A percentile compares a stretch with the other conserved stretches of the same genome.
phyloP scores from a whole-genome alignment of 2,329 filamentous ascomycete genomes.

The Colletotrichum sidae region DNA sequence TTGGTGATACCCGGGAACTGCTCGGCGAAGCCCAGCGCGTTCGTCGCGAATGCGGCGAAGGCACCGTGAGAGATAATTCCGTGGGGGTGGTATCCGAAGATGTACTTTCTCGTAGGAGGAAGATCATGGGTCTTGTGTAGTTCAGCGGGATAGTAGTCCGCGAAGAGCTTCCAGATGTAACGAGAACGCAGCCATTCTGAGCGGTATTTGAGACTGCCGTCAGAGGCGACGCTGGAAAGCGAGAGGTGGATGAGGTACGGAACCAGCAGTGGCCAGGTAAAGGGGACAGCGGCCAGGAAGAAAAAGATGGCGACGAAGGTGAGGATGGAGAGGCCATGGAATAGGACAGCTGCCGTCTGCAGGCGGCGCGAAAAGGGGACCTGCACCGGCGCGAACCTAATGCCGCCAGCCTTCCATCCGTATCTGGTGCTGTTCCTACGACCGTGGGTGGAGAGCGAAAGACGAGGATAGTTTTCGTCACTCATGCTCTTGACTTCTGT shows the following conservation, averaged over 20 bases:
- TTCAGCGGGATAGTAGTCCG: slow-evolving; percentile 89
- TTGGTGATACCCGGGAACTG: slow-evolving; percentile 97
- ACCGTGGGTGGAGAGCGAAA: slow-evolving; percentile 18
- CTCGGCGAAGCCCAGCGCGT: slow-evolving; percentile 86
- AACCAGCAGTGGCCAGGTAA: slow-evolving; percentile 85
- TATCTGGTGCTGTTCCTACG: slow-evolving; percentile 41
- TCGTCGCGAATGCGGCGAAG: slow-evolving; percentile 90
- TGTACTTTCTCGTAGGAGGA: slow-evolving; percentile 87
- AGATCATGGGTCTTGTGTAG: slow-evolving; percentile 88
- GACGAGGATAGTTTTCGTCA: slow-evolving; percentile 35
- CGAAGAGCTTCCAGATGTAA: slow-evolving; percentile 88
- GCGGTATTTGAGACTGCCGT: slow-evolving; percentile 80
- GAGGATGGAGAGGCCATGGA: slow-evolving; percentile 79
- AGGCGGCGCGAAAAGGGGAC: slow-evolving; percentile 77
- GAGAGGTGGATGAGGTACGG: slow-evolving; percentile 87
- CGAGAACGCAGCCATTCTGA: slow-evolving; percentile 79
- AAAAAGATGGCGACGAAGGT: slow-evolving; percentile 84
- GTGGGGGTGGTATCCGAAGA: slow-evolving; percentile 97
- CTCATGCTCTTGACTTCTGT: slow-evolving; percentile 28
- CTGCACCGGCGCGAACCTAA: slow-evolving; percentile 86
- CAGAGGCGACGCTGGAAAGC: slow-evolving; percentile 80
- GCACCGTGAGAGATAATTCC: slow-evolving; percentile 98
- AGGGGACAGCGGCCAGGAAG: slow-evolving; percentile 87
- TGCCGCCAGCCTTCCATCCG: slow-evolving; percentile 60
- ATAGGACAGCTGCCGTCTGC: slow-evolving; percentile 82